A percentile compares a stretch with the other conserved stretches of the same genome.
These are phyloP conservation scores for Penicillium steckii DNA, from an alignment of 495 filamentous ascomycete genomes.

Conservation along the genomic window DNA sequence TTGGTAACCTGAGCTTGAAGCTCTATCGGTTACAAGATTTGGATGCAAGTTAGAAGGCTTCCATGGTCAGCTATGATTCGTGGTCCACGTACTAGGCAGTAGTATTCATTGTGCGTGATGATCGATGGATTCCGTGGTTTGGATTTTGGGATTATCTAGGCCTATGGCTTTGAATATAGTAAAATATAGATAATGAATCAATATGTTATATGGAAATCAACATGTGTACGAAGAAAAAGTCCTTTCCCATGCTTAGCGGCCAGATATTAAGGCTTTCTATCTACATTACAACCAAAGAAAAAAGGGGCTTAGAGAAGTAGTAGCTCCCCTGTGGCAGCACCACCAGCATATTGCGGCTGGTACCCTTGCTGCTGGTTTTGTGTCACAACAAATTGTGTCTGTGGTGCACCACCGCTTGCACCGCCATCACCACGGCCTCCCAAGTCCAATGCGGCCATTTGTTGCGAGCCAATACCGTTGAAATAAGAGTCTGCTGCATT, in stretches of 20 bases:
- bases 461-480: conserved; percentile 64
- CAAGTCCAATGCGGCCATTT: conserved; percentile 68
- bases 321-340: conserved; percentile 50
- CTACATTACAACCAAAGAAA: conserved; percentile 25
- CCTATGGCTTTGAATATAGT: neutral
- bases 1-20: too few relatives aligned
- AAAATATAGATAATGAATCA: too few relatives aligned
- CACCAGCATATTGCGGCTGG: conserved; percentile 49
- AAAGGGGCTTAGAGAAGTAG: conserved; percentile 36
- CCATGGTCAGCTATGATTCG: too few relatives aligned
- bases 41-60: too few relatives aligned
- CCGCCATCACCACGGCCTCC: conserved; percentile 45
- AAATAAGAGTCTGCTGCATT: conserved; percentile 87
- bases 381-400: conserved; percentile 53
- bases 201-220: neutral
- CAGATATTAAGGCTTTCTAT: conserved; percentile 16
- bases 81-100: too few relatives aligned
- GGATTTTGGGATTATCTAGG: too few relatives aligned
- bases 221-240: neutral
- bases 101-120: too few relatives aligned
- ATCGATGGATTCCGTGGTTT: too few relatives aligned
- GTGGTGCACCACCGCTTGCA: conserved; percentile 32
- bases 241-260: conserved; percentile 6
- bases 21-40: too few relatives aligned
- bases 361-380: conserved; percentile 55